These are phyloP conservation scores for Mortierella sp. DNA, from an alignment of 371 early-diverging fungal genomes.

Conservation along the genomic window DNA sequence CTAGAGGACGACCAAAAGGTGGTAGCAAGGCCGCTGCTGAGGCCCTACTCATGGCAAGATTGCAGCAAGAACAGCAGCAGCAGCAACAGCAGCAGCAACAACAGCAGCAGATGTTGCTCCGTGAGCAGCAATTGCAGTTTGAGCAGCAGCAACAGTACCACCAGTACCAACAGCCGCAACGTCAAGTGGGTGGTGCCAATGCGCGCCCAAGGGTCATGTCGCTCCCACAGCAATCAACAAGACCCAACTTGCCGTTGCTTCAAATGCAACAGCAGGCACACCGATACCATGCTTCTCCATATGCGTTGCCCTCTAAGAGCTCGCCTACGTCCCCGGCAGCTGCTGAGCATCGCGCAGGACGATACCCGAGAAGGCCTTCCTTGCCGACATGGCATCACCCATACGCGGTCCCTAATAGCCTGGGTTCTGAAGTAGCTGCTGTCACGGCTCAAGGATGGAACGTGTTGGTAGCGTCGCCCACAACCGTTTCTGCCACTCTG, in stretches of 20 bases:
- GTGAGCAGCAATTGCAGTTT: conserved; percentile 45
- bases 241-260: neutral
- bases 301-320: conserved; percentile 13
- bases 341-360: conserved; percentile 17
- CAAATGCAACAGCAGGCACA: conserved; percentile 4
- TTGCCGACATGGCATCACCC: conserved; percentile 29
- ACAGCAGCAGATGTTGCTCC: conserved; percentile 15
- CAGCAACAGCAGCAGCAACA: conserved; percentile 26
- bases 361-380: conserved; percentile 24
- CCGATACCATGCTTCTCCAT: conserved; percentile 6
- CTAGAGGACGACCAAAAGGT: conserved; percentile 52
- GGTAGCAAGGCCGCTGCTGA: conserved; percentile 54
- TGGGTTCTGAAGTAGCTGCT: neutral
- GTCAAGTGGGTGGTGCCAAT: conserved; percentile 67
- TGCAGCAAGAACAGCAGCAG: conserved; percentile 31
- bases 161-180: conserved; percentile 11
- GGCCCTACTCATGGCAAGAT: conserved; percentile 26
- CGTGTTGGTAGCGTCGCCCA: neutral
- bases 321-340: conserved; percentile 41
- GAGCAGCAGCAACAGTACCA: conserved; percentile 30
- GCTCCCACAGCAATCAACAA: conserved; percentile 7
- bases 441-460: neutral
- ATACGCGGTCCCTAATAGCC: conserved; percentile 3
- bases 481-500: conserved; percentile 1
- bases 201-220: conserved; percentile 69